Conservation (phyloP, 2,329 filamentous ascomycete species). For the Apiospora pterosperma region DNA sequence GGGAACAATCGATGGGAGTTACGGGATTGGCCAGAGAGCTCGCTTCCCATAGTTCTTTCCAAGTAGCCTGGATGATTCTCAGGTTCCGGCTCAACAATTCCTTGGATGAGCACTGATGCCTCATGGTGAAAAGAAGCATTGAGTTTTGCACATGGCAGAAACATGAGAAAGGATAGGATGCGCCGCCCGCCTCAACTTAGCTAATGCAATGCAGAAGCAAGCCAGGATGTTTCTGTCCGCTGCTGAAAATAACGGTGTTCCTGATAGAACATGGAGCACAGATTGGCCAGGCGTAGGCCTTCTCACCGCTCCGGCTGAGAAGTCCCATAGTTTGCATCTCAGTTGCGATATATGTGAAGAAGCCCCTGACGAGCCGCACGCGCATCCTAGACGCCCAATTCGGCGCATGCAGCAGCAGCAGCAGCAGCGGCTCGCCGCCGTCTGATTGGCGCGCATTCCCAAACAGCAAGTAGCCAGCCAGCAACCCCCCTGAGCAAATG, state of each 20-base stretch:
- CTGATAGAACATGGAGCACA: background rate
- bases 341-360: background rate
- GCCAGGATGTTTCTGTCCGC: background rate
- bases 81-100: background rate
- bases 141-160: background rate
- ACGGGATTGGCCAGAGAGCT: background rate
- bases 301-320: background rate
- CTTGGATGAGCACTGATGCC: background rate
- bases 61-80: background rate
- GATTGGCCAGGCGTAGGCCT: background rate
- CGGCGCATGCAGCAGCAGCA: background rate
- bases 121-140: background rate
- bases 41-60: background rate
- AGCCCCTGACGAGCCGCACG: background rate
- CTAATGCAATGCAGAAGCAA: conserved; percentile 1
- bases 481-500: background rate
- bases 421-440: background rate
- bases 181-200: background rate
- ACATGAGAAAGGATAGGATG: background rate
- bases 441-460: background rate
- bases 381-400: background rate
- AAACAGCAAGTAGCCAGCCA: background rate
- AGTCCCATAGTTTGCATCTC: background rate
- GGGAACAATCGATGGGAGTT: background rate
- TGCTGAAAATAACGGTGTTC: background rate